Percentiles rank a stretch among this genome's conserved stretches.
Evolutionary conservation across 352 stramenopile genomes (phyloP).

Genomic region (Pythium aquatile): DNA sequence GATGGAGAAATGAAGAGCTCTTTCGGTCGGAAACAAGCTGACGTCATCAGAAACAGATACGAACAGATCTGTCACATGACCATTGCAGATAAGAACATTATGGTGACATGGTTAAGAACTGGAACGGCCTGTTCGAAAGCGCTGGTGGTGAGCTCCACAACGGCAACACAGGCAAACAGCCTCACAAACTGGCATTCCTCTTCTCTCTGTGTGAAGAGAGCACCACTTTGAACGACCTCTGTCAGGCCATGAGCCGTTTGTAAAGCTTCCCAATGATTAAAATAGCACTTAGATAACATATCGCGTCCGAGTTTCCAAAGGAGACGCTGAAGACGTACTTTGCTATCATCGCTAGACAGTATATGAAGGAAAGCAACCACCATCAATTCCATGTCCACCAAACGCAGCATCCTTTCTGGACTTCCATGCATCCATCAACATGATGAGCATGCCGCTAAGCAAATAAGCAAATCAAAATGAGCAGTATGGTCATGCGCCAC

Average conservation of each 20-base stretch:
- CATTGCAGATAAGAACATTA: slow-evolving; percentile 2
- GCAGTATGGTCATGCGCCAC: too few species aligned
- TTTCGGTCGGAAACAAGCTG: not conserved
- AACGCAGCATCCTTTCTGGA: not conserved
- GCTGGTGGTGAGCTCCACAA: slow-evolving; percentile 17
- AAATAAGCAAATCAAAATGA: too few species aligned
- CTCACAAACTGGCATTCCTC: not conserved
- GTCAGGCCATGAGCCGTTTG: not conserved
- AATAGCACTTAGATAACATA: slow-evolving; percentile 37
- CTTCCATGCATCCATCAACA: too few species aligned
- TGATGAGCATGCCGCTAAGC: too few species aligned
- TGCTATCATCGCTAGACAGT: slow-evolving; percentile 88
- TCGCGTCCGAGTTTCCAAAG: slow-evolving; percentile 35
- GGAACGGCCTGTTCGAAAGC: slow-evolving; percentile 20
- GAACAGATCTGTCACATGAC: slow-evolving; percentile 3
- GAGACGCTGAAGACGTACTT: slow-evolving; percentile 56
- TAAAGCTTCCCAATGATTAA: slow-evolving; percentile 57
- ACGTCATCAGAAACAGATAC: not conserved
- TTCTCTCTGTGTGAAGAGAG: not conserved
- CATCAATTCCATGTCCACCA: not conserved
- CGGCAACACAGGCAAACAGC: not conserved
- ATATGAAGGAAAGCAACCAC: slow-evolving; percentile 67
- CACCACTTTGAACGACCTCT: not conserved
- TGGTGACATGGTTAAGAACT: slow-evolving; percentile 1
- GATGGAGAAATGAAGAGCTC: not conserved